Percentiles rank a stretch among this genome's conserved stretches.
These are phyloP conservation scores for Agaricus blazei DNA, from an alignment of 768 basidiomycete genomes.

Conservation along the genomic window DNA sequence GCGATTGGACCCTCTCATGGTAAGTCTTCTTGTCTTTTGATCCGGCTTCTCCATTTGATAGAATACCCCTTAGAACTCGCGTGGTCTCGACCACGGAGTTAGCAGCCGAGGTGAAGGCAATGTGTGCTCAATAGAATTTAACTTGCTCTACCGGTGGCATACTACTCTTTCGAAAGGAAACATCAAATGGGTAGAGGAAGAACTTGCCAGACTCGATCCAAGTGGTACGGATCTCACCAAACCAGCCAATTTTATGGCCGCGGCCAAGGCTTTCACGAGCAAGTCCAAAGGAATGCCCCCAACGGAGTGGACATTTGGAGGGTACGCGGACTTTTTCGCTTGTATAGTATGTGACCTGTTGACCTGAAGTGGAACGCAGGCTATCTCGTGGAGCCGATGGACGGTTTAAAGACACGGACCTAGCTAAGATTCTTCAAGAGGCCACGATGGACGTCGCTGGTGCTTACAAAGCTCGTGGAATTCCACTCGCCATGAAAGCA, in stretches of 20 bases:
- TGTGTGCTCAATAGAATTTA: slow-evolving; percentile 74
- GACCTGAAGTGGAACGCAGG: slow-evolving; percentile 22
- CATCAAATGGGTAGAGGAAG: slow-evolving; percentile 44
- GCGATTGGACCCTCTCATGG: slow-evolving; percentile 66
- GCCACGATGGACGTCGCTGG: slow-evolving; percentile 56
- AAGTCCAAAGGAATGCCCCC: slow-evolving; percentile 22
- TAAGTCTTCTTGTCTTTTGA: slow-evolving; percentile 19
- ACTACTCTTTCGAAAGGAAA: slow-evolving; percentile 53
- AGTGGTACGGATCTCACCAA: slow-evolving; percentile 9
- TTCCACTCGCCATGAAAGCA: slow-evolving; percentile 57
- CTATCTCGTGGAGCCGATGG: slow-evolving; percentile 44
- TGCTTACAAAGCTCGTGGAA: slow-evolving; percentile 66
- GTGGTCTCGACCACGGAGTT: slow-evolving; percentile 46
- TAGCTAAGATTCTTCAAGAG: slow-evolving; percentile 57
- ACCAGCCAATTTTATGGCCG: slow-evolving; percentile 30
- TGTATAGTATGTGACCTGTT: background rate
- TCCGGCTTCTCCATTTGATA: background rate
- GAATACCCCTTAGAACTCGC: slow-evolving; percentile 35
- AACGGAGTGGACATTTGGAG: slow-evolving; percentile 50
- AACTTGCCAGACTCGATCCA: slow-evolving; percentile 31
- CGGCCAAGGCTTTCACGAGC: slow-evolving; percentile 23
- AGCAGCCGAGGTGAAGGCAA: slow-evolving; percentile 70
- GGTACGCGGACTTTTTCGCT: slow-evolving; percentile 26
- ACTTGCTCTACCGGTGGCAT: slow-evolving; percentile 62
- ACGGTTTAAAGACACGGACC: slow-evolving; percentile 57